phyloP scores from a whole-genome alignment of 352 stramenopile species.

The Hyaloperonospora arabidopsidis region DNA sequence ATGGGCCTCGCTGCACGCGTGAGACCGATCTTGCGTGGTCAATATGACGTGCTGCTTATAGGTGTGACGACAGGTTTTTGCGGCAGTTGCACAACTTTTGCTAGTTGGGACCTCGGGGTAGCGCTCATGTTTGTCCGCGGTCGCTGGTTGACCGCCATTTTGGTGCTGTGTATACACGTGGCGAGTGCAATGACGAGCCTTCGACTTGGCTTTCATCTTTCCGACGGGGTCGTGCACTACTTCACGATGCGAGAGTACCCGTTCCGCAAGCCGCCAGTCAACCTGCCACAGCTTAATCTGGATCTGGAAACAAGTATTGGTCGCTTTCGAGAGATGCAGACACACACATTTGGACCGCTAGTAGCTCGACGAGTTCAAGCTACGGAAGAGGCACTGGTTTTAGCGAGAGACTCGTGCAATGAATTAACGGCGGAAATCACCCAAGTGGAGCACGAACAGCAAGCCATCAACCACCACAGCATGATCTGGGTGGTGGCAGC shows the following conservation, averaged over 20 bases:
- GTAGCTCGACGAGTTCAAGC: slow-evolving; percentile 33
- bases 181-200: slow-evolving; percentile 38
- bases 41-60: slow-evolving; percentile 43
- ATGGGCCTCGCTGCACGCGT: slow-evolving; percentile 43
- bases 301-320: slow-evolving; percentile 44
- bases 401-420: slow-evolving; percentile 35
- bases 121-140: slow-evolving; percentile 45
- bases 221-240: slow-evolving; percentile 37
- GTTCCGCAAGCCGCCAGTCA: slow-evolving; percentile 39
- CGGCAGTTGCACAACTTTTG: slow-evolving; percentile 59
- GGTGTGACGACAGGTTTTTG: slow-evolving; percentile 64
- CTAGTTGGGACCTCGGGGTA: slow-evolving; percentile 46
- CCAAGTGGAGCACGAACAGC: slow-evolving; percentile 43
- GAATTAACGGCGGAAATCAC: slow-evolving; percentile 38
- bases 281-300: slow-evolving; percentile 44
- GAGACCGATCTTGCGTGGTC: slow-evolving; percentile 36
- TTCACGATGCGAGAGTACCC: slow-evolving; percentile 35
- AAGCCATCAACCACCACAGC: slow-evolving; percentile 29
- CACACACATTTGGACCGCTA: slow-evolving; percentile 37
- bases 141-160: slow-evolving; percentile 38
- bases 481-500: slow-evolving; percentile 20
- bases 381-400: slow-evolving; percentile 36
- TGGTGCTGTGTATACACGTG: slow-evolving; percentile 44
- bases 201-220: slow-evolving; percentile 35
- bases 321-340: slow-evolving; percentile 37